Evolutionary conservation across 2,329 filamentous ascomycete species (phyloP).

Genomic region (Aspergillus intermedius): DNA sequence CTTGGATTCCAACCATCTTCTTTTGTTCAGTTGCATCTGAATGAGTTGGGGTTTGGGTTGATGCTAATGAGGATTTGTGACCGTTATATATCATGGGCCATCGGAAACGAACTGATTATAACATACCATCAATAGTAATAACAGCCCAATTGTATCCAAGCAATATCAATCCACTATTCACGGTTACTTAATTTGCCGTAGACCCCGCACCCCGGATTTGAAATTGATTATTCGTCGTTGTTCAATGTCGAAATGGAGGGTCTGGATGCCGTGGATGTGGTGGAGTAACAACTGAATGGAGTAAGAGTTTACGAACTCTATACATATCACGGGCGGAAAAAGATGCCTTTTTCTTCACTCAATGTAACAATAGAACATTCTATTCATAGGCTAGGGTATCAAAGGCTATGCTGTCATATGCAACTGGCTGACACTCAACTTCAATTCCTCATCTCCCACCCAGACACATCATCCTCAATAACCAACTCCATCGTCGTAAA

Average conservation of each 20-base stretch:
- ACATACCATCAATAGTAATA: background rate
- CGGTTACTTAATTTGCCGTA: background rate
- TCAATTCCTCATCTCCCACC: constrained; percentile 55
- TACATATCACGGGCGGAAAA: background rate
- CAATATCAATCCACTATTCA: background rate
- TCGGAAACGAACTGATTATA: background rate
- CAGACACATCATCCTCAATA: constrained; percentile 55
- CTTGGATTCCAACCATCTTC: constrained; percentile 17
- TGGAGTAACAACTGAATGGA: background rate
- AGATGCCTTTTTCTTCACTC: background rate
- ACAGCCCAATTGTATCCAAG: background rate
- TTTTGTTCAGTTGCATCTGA: background rate
- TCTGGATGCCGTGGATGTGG: background rate
- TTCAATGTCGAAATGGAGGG: background rate
- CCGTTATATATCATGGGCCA: background rate
- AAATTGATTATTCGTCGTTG: background rate
- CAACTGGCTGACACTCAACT: constrained; percentile 7
- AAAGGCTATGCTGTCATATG: background rate
- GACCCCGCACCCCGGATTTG: constrained; percentile 5
- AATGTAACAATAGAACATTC: too few relatives aligned
- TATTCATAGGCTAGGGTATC: background rate
- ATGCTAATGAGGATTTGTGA: background rate
- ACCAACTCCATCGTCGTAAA: constrained; percentile 59
- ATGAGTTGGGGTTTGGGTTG: background rate
- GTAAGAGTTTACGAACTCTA: constrained; percentile 4